Evolutionary conservation across 2,329 filamentous ascomycete genomes (phyloP).

Genomic region (Ophiocordyceps unilateralis): DNA sequence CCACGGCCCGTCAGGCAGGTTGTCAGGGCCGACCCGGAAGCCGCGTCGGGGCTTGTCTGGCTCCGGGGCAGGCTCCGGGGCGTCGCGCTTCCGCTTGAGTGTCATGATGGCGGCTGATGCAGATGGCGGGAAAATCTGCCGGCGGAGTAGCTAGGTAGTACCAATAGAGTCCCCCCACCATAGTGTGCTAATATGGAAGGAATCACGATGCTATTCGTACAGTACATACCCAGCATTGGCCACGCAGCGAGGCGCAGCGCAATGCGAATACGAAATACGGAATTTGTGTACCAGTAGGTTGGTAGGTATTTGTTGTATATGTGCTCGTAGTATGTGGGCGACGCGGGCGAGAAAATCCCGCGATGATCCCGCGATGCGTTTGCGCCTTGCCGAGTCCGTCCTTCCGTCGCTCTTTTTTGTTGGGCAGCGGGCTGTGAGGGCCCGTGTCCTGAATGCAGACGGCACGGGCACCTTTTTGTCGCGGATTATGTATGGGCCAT

Average conservation of each 20-base stretch:
- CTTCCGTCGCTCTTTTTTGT: neutral
- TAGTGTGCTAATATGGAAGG: too few relatives aligned
- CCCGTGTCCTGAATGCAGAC: neutral
- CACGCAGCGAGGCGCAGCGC: neutral
- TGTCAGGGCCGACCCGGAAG: slow-evolving; percentile 75
- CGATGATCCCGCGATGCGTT: neutral
- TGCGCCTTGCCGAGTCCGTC: neutral
- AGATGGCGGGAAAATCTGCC: neutral
- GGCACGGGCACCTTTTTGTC: too few relatives aligned
- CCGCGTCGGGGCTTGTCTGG: slow-evolving; percentile 45
- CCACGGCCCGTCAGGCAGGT: slow-evolving; percentile 80
- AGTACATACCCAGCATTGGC: neutral
- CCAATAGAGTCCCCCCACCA: too few relatives aligned
- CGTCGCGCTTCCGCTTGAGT: slow-evolving; percentile 13
- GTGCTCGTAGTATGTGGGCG: too few relatives aligned
- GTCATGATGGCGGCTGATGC: slow-evolving; percentile 10
- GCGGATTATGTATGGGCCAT: too few relatives aligned
- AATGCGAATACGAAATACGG: too few relatives aligned
- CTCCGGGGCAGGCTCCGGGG: slow-evolving; percentile 11
- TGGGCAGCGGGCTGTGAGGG: neutral
- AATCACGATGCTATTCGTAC: too few relatives aligned
- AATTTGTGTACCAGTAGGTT: too few relatives aligned
- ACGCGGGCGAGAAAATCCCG: neutral
- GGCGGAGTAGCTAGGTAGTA: too few relatives aligned
- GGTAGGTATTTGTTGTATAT: neutral